Conservation (phyloP, 2,329 filamentous ascomycete species). For the Colletotrichum sp. region DNA sequence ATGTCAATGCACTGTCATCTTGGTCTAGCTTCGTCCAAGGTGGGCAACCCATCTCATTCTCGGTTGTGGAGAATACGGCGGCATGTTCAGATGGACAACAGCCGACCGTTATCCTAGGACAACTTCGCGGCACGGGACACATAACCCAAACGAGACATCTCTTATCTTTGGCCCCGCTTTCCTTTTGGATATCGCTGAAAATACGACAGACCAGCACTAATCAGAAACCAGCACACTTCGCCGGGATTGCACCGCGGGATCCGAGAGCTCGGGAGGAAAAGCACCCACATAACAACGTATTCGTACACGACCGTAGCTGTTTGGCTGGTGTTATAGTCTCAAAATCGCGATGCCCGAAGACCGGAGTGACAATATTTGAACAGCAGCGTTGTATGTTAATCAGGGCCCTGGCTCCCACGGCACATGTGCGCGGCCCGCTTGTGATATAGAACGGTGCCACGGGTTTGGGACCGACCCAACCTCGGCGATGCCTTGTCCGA, state of each 20-base stretch:
- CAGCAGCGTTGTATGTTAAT: not conserved
- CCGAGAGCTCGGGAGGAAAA: not conserved
- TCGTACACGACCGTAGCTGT: not conserved
- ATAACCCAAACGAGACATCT: not conserved
- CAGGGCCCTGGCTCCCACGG: not conserved
- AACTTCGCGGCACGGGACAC: not conserved
- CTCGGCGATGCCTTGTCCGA: not conserved
- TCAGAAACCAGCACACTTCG: not conserved
- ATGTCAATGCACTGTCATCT: not conserved
- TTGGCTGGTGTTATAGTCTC: not conserved
- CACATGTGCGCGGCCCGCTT: not conserved
- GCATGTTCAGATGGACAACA: not conserved
- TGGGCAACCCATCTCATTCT: not conserved
- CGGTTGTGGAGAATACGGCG: not conserved
- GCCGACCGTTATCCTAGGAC: not conserved
- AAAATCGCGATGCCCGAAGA: not conserved
- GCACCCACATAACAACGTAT: not conserved
- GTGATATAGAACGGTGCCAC: not conserved
- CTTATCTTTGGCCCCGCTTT: not conserved
- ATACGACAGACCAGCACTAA: not conserved
- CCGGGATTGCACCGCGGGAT: not conserved
- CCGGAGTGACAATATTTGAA: not conserved
- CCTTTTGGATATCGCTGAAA: not conserved
- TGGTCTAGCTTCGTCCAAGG: not conserved
- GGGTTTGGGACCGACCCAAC: not conserved